phyloP scores from a whole-genome alignment of 345 rosid genomes.

The Limnanthes douglasii region DNA sequence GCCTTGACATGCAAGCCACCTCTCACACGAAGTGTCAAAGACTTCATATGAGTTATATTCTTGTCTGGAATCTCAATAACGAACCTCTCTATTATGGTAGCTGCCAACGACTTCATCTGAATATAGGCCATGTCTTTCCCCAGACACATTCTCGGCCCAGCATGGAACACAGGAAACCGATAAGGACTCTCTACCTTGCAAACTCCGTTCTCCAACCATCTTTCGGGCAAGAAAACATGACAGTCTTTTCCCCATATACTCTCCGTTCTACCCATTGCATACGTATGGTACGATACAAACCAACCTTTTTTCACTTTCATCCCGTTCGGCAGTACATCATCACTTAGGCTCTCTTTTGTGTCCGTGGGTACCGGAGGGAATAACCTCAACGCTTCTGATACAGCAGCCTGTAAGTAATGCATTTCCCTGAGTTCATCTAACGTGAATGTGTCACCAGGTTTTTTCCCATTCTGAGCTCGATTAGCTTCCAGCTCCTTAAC shows the following conservation, averaged over 20 bases:
- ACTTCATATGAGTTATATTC: conserved; percentile 23
- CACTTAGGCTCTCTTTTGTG: conserved; percentile 29
- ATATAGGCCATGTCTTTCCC: conserved; percentile 27
- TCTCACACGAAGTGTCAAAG: conserved; percentile 38
- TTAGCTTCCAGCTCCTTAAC: conserved; percentile 9
- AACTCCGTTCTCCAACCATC: conserved; percentile 22
- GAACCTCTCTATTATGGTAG: conserved; percentile 14
- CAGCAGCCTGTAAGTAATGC: conserved; percentile 38
- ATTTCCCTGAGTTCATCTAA: conserved; percentile 23
- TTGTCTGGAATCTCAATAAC: conserved; percentile 20
- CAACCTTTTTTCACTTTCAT: conserved; percentile 29
- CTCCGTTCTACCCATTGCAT: conserved; percentile 60
- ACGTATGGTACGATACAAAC: conserved; percentile 37
- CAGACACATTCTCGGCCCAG: conserved; percentile 23
- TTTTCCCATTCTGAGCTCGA: conserved; percentile 6
- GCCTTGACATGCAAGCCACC: conserved; percentile 43
- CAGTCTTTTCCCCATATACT: conserved; percentile 38
- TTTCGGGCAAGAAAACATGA: conserved; percentile 36
- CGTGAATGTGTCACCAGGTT: conserved; percentile 10
- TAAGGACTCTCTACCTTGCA: conserved; percentile 15
- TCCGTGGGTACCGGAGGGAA: conserved; percentile 60
- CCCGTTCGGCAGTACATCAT: conserved; percentile 42
- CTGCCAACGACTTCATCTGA: conserved; percentile 26
- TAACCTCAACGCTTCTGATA: conserved; percentile 37
- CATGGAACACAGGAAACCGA: conserved; percentile 29